phyloP scores from a whole-genome alignment of 371 early-diverging fungal species.

The Mucor piriformis region DNA sequence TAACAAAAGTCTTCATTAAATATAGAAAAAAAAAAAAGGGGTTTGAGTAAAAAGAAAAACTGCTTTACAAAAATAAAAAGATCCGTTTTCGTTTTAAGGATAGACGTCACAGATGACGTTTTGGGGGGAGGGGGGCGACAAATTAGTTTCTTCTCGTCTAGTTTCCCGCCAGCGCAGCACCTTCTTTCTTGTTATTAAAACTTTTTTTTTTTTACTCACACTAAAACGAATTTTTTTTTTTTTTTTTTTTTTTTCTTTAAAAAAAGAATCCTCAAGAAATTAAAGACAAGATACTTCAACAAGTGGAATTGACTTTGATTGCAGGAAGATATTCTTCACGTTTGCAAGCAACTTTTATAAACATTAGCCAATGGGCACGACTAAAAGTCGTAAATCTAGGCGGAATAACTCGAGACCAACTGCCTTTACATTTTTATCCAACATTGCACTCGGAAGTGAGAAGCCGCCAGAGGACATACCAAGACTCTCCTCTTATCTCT shows the following conservation, averaged over 20 bases:
- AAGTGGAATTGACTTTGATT: conserved; percentile 21
- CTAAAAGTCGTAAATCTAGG: conserved; percentile 62
- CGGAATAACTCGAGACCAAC: conserved; percentile 57
- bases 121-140: no score
- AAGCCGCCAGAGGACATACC: conserved; percentile 30
- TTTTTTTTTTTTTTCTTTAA: not conserved
- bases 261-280: not conserved
- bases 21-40: not conserved
- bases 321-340: conserved; percentile 35
- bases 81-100: no score
- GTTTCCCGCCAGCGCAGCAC: no score
- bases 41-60: not conserved
- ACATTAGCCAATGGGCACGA: conserved; percentile 54
- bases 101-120: no score
- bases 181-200: not conserved
- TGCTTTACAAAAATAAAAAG: not conserved
- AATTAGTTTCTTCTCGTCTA: no score
- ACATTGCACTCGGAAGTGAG: conserved; percentile 51
- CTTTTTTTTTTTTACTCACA: not conserved
- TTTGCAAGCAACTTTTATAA: conserved; percentile 26
- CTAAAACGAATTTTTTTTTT: not conserved
- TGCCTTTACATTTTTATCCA: conserved; percentile 51
- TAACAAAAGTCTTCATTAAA: conserved; percentile 37
- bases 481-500: conserved; percentile 3
- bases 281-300: conserved; percentile 1